Conservation (phyloP, 331 rosid species). For the Pyrus hybrid region DNA sequence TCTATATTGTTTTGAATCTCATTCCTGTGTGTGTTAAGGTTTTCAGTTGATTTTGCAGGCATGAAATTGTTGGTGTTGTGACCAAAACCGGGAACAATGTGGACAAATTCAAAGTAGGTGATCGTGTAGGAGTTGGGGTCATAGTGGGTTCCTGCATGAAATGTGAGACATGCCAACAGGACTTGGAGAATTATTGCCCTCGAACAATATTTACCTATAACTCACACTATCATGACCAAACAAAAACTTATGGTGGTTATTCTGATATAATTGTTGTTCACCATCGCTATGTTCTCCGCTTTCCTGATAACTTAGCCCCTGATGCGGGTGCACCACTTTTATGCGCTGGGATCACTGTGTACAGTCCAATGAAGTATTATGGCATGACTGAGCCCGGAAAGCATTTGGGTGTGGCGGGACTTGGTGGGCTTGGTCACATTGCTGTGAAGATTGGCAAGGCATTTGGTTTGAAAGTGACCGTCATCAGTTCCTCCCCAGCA, state of each 20-base stretch:
- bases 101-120: constrained; percentile 64
- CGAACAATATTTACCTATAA: constrained; percentile 49
- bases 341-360: constrained; percentile 87
- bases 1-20: too few species aligned
- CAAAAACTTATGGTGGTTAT: constrained; percentile 67
- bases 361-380: constrained; percentile 88
- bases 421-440: constrained; percentile 92
- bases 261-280: constrained; percentile 66
- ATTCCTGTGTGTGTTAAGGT: background rate
- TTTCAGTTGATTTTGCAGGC: constrained; percentile 35
- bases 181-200: constrained; percentile 78
- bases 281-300: constrained; percentile 54
- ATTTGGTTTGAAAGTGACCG: constrained; percentile 90
- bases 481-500: constrained; percentile 59
- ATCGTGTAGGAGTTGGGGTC: constrained; percentile 88
- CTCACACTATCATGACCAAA: constrained; percentile 35
- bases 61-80: constrained; percentile 17
- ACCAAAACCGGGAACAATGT: constrained; percentile 61
- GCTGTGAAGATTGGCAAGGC: constrained; percentile 88
- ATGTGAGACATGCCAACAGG: constrained; percentile 69
- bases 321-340: constrained; percentile 86
- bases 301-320: constrained; percentile 73
- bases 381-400: constrained; percentile 86
- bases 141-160: constrained; percentile 68
- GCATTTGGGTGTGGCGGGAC: constrained; percentile 93